Base-by-base conservation (phyloP, 2,329 filamentous ascomycete genomes). In the Pyrenophora tritici-repentis region DNA sequence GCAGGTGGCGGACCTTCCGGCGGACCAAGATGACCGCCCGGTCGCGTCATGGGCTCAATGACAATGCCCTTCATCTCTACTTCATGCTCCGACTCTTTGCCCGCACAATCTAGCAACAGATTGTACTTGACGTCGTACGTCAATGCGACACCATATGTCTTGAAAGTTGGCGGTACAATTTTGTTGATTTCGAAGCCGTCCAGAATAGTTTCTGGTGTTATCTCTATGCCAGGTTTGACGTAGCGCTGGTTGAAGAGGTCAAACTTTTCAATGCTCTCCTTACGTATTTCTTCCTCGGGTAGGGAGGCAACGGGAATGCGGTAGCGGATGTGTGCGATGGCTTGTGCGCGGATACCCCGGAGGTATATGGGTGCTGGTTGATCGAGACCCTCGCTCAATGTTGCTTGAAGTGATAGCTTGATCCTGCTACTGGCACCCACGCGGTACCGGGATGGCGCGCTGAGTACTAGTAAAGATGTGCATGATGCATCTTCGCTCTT, bases 191-290 rank as follows among this genome's bases (percentile, higher is more conserved):
- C 50, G 18, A 62, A 55, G 10, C 47, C 48, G 6, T 58, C 32
- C n/a, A 59, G 16, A 2, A 26, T 29, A 1, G 56, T 61, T 8
- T 53, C 47, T 3, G 42, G 42, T 2, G 38, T 48, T 18, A 56
- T 47, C 10, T 55, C 18, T 12, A 63, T 37, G 7, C 61, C 61
- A 4, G 61, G 59, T 24, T 58, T 62, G 24, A 53, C 50, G 44
- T 58, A 65, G 38, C 61, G 53, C 8, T 59, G 49, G 32, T 59
- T 57, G 55, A 59, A 59, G 2, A 61, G 53, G 29, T 61, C 58
- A 22, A 62, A 60, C 20, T 60, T 60, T 43, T 48, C 51, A 4
- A 47, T 46, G 29, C 33, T 35, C 5, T 52, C 47, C 20, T 51
- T 51, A 4, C 51, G 48, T n/a, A 54, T 34, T 32, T 59, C 51